Percentiles rank a stretch among this genome's conserved stretches.
Conservation (phyloP, 805 yeast genomes). For the Starmerella gropengiesseri region DNA sequence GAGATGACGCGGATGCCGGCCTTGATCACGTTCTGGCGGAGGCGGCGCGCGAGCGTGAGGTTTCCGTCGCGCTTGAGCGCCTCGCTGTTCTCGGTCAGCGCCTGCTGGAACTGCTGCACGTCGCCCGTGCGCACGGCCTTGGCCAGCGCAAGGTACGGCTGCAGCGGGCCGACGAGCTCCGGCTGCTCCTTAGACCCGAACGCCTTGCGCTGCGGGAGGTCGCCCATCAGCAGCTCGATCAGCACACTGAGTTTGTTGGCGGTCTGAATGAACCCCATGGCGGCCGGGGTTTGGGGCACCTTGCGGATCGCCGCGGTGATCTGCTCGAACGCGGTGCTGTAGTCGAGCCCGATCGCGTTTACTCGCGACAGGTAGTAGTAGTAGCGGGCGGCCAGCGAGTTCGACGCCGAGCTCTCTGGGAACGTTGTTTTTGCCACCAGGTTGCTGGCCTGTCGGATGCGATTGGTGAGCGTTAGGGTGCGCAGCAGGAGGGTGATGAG, state of each 20-base stretch:
- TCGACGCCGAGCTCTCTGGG: slow-evolving; percentile 64
- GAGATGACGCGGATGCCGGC: slow-evolving; percentile 94
- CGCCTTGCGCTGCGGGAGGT: slow-evolving; percentile 77
- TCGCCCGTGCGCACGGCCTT: slow-evolving; percentile 91
- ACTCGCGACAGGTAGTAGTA: slow-evolving; percentile 85
- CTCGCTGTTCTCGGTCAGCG: slow-evolving; percentile 51
- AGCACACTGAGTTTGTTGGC: slow-evolving; percentile 80
- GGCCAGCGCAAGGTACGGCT: slow-evolving; percentile 77
- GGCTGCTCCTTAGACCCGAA: slow-evolving; percentile 47
- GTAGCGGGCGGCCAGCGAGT: slow-evolving; percentile 83
- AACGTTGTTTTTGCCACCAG: slow-evolving; percentile 81
- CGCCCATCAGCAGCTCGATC: slow-evolving; percentile 91
- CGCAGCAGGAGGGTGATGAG: slow-evolving; percentile 77
- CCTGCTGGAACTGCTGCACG: slow-evolving; percentile 63
- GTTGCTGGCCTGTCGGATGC: slow-evolving; percentile 77
- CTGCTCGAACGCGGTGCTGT: slow-evolving; percentile 79
- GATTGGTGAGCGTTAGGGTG: slow-evolving; percentile 65
- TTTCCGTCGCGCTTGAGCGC: slow-evolving; percentile 65
- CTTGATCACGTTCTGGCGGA: slow-evolving; percentile 94
- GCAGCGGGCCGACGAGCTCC: slow-evolving; percentile 46
- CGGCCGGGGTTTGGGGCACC: slow-evolving; percentile 80
- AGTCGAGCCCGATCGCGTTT: slow-evolving; percentile 83
- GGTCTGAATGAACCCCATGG: slow-evolving; percentile 78
- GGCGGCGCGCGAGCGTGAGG: slow-evolving; percentile 71
- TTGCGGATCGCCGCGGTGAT: slow-evolving; percentile 92